These are phyloP conservation scores for Tetratostichococcus sp. DNA, from an alignment of 139 green algal species.

Conservation along the genomic window DNA sequence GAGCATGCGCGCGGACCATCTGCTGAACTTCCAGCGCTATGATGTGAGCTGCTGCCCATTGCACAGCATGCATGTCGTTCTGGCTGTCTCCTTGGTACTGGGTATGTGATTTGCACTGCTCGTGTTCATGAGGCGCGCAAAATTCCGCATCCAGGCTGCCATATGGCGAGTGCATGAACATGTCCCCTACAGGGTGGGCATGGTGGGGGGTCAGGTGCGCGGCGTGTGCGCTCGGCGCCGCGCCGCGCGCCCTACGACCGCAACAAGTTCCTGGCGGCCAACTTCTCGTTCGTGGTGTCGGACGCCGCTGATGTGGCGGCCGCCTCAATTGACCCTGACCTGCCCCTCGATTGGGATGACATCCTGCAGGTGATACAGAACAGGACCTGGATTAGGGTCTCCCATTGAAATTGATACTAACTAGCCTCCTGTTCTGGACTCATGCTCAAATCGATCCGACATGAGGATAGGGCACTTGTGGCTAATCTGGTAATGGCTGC, in stretches of 20 bases:
- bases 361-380: slow-evolving; percentile 53
- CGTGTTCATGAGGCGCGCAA: no score
- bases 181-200: slow-evolving; percentile 5
- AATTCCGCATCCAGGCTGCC: no score
- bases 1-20: slow-evolving; percentile 37
- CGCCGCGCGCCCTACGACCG: slow-evolving; percentile 57
- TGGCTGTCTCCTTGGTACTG: no score
- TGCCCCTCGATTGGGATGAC: slow-evolving; percentile 72
- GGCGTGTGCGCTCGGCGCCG: neutral
- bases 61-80: neutral
- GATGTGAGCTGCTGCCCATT: neutral
- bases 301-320: slow-evolving; percentile 51
- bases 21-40: slow-evolving; percentile 62
- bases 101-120: no score
- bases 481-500: no score
- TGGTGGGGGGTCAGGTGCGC: neutral
- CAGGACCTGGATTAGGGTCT: no score
- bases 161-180: neutral
- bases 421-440: no score
- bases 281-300: slow-evolving; percentile 79
- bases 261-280: slow-evolving; percentile 59
- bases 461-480: no score
- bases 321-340: slow-evolving; percentile 63
- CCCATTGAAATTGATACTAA: no score
- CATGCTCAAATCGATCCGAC: no score